Evolutionary conservation across 176 grass and related monocot species (phyloP), one percentile per base, ranked within the genome.

Genomic region (Avena insularis): DNA sequence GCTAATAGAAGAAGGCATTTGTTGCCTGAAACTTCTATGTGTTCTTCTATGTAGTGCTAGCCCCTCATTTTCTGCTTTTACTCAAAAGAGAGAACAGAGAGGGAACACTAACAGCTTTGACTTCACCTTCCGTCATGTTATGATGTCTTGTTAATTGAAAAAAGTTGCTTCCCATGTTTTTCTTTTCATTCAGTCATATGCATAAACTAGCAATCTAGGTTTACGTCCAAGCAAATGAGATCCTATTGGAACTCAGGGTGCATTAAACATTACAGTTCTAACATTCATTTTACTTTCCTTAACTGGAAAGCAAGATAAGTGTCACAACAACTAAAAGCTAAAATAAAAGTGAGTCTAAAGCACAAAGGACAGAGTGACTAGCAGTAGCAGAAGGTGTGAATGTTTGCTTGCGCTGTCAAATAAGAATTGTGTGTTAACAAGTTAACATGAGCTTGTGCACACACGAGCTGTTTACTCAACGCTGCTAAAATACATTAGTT

Each of bases 341-440:
- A 65, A 85, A 38, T 68, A 35, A 68, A 76, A 69, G 47, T 10
- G 6, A 21, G 27, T 85, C 4, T 57, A 9, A 74, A 89, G 31
- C 31, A 89, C 68, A 66, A 75, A 47, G 15, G 43, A 23, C 65
- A 20, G 16, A 29, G 29, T 57, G 49, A 31, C 12, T 35, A 35
- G 33, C 33, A 35, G 33, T 66, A 15, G 29, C 58, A 81, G 60
- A 83, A 88, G 10, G 74, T 49, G 74, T 71, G 87, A 61, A 60
- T 4, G 43, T 49, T 49, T 49, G 47, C 47, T 49, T 49, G 87
- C 19, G 60, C 48, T 54, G 29, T 46, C 64, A 12, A 21, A 16
- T 56, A 78, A 68, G 17, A 45, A 11, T 10, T 79, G 27, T 78
- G 63, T 43, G 3, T 53, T 25, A 79, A 49, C 47, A 49, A 49